Evolutionary conservation across 2,329 filamentous ascomycete genomes (phyloP).

Genomic region (Trichophyton benhamiae): DNA sequence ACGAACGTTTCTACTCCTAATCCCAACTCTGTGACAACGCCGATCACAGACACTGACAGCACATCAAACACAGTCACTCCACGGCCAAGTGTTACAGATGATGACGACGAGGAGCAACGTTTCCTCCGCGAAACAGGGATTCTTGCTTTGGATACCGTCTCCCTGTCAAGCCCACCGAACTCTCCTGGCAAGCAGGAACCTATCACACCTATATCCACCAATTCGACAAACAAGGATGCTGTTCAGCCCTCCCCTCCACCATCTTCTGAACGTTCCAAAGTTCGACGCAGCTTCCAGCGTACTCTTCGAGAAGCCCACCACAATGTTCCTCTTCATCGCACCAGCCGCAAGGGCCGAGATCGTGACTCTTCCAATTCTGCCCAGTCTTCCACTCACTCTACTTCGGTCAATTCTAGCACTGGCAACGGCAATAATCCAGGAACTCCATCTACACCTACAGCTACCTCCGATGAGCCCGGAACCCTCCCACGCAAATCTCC

Average conservation of each 20-base stretch:
- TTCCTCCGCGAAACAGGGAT: conserved; percentile 57
- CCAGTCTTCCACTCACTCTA: neutral
- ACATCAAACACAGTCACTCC: conserved; percentile 19
- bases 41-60: conserved; percentile 14
- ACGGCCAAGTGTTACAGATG: conserved; percentile 40
- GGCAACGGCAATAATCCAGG: conserved; percentile 34
- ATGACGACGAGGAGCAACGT: conserved; percentile 45
- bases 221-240: conserved; percentile 12
- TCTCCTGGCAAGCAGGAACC: conserved; percentile 33
- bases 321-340: conserved; percentile 52
- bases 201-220: conserved; percentile 27
- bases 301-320: conserved; percentile 67
- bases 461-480: conserved; percentile 5
- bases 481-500: conserved; percentile 60
- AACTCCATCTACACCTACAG: conserved; percentile 21
- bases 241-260: conserved; percentile 13
- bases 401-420: conserved; percentile 36
- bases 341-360: conserved; percentile 66
- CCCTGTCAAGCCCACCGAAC: conserved; percentile 7
- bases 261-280: conserved; percentile 50
- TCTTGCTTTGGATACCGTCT: conserved; percentile 36
- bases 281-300: conserved; percentile 76
- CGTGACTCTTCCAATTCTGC: conserved; percentile 26
- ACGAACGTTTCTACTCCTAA: neutral
- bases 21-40: conserved; percentile 9